Evolutionary conservation across 805 yeast genomes (phyloP).

Genomic region (Scheffersomyces amazonensis): DNA sequence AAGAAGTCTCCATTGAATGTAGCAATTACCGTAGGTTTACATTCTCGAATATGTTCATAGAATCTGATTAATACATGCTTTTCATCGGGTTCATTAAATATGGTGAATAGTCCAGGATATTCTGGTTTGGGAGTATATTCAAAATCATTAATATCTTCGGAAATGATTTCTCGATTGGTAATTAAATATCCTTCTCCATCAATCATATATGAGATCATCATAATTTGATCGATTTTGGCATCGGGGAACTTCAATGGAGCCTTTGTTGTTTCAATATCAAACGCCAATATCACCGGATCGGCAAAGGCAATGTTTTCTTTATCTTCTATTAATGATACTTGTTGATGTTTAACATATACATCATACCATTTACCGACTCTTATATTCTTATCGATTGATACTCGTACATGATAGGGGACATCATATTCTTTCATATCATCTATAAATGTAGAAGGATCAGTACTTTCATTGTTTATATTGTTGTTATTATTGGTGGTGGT

Average conservation of each 20-base stretch:
- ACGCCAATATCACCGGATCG: slow-evolving; percentile 94
- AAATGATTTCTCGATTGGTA: slow-evolving; percentile 90
- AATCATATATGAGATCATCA: slow-evolving; percentile 99
- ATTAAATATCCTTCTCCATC: slow-evolving; percentile 95
- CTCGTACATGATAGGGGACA: slow-evolving; percentile 95
- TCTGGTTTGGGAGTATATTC: slow-evolving; percentile 98
- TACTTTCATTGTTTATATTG: slow-evolving; percentile 8
- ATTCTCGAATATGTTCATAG: slow-evolving; percentile 87
- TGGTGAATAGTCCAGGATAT: slow-evolving; percentile 83
- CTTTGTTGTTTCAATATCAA: slow-evolving; percentile 96
- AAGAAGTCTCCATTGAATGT: slow-evolving; percentile 98
- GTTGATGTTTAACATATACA: slow-evolving; percentile 62
- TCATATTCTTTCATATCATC: slow-evolving; percentile 90
- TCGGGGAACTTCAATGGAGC: slow-evolving; percentile 96
- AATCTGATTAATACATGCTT: slow-evolving; percentile 69
- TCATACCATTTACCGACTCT: slow-evolving; percentile 97
- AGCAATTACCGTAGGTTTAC: slow-evolving; percentile 92
- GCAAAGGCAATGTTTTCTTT: slow-evolving; percentile 86
- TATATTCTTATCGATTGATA: slow-evolving; percentile 82
- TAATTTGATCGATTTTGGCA: slow-evolving; percentile 81
- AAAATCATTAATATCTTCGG: slow-evolving; percentile 93
- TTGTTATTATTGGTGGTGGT: too few species aligned
- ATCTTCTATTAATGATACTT: slow-evolving; percentile 53
- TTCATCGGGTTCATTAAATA: slow-evolving; percentile 89
- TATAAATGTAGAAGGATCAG: slow-evolving; percentile 62